Base-by-base conservation (phyloP, 768 basidiomycete species). In the Boletus rubescentipes region DNA sequence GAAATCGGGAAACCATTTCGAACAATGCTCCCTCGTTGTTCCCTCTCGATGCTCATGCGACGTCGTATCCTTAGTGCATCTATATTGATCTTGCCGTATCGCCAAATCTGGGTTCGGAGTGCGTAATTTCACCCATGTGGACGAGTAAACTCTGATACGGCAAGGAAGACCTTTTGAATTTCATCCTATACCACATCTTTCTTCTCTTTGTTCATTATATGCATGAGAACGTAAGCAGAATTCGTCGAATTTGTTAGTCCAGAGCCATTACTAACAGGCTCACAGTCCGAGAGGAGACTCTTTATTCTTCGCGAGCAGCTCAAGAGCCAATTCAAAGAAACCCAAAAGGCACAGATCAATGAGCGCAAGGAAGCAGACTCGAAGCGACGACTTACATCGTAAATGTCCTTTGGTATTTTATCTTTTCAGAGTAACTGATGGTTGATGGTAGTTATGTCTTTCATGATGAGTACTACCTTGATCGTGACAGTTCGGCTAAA, bases 341-440 rank as follows among this genome's bases (percentile, higher is more conserved):
- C 85, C 61, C 78, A 89, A 78, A 77, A 69, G 46, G 89, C 89
- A 7, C 89, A 91, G 67, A 77, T 90, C 41, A 86, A 88, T 59
- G 89, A 90, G 67, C 77, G 83, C 44, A 83, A 81, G 53, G 82
- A 82, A 48, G 82, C 86, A 6, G 93, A 94, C 59, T 90, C 88
- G 6, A 95, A 94, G 67, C 79, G 87, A 20, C 81, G 89, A 16
- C 75, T 91, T 23, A 91, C 89, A 60, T 85, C 88, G 87, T 83
- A 78, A 73, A 82, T 79, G 0, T 63, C 72, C 42, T 68, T 71
- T 47, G 31, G 5, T 15, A 34, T 61, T 66, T 30, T 67, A 10
- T 26, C 34, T 32, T 37, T 4, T 29, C 21, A 16, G 2, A 35
- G 23, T 23, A n/a, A 34, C 53, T 60, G 34, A 57, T 45, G 18